Evolutionary conservation across 345 rosid species (phyloP), one percentile per base, ranked within the genome.

Genomic region (Eutrema heterophyllum): DNA sequence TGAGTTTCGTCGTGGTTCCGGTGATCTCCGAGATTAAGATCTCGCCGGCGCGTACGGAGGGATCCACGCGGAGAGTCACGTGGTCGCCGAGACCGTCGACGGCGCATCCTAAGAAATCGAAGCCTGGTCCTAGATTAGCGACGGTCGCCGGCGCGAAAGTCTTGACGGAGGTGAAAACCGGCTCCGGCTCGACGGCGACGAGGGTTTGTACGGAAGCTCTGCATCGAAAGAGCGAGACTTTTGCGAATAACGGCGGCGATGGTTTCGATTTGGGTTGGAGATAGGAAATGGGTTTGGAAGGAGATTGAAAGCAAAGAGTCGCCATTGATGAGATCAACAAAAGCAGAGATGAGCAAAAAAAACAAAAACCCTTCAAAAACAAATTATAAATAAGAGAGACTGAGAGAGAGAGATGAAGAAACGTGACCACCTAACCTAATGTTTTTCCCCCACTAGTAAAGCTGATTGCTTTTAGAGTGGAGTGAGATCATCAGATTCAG

Each of bases 81-180:
- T 68, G 74, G 50, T 75, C 79, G 5, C 79, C 79, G 57, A 75
- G 85, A 39, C 97, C 97, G 26, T 91, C 98, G 41, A 93, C 96
- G 62, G 97, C 94, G 68, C 91, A 87, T 7, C 97, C 98, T 2
- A 93, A 81, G 83, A 91, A 89, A 79, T 93, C 98, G 60, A 89
- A 93, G 5, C 98, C 91, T 7, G 96, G 98, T 38, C 96, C 97
- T 11, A 93, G 86, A 69, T 89, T 93, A 67, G 97, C 97, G 4
- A 93, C 87, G 24, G 97, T 93, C 26, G 98, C 97, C 1, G 97
- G 97, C 0, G 96, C 98, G 67, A 90, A 93, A 36, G 97, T 77
- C 60, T 76, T 85, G 76, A 93, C 96, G 64, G 94, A 89, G 59
- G 87, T 74, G 84, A 79, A 93, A 26, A 89, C 72, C 12, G 96